Conservation (phyloP, 768 basidiomycete species). For the Termitomyces sp. region DNA sequence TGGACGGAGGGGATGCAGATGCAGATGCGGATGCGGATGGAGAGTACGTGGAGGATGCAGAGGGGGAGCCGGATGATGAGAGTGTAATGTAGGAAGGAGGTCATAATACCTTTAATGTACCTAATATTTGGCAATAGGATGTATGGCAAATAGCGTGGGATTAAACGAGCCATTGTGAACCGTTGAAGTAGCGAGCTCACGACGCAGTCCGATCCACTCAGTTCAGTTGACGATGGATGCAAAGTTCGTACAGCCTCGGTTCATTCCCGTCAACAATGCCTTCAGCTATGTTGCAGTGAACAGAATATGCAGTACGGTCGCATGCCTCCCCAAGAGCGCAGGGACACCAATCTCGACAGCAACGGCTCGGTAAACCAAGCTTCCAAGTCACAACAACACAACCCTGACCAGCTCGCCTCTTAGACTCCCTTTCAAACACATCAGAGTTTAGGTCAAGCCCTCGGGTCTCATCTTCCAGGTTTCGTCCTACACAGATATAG, state of each 20-base stretch:
- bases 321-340: conserved; percentile 43
- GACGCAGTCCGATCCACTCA: conserved; percentile 18
- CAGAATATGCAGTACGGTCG: conserved; percentile 58
- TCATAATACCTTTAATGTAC: conserved; percentile 9
- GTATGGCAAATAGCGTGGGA: conserved; percentile 19
- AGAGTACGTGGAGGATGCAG: conserved; percentile 42
- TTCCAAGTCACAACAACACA: conserved; percentile 18
- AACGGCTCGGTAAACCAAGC: conserved; percentile 50
- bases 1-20: conserved; percentile 21
- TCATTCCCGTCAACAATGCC: conserved; percentile 14
- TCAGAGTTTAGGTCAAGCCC: conserved; percentile 59
- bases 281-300: conserved; percentile 37
- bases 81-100: conserved; percentile 17
- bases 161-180: conserved; percentile 27
- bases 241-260: conserved; percentile 32
- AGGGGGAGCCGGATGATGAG: conserved; percentile 34
- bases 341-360: conserved; percentile 52
- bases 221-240: conserved; percentile 34
- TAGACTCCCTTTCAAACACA: conserved; percentile 49
- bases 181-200: conserved; percentile 9
- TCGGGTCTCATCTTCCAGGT: conserved; percentile 46
- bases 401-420: conserved; percentile 22
- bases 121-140: conserved; percentile 19
- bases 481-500: conserved; percentile 21
- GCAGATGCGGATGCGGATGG: conserved; percentile 25